Evolutionary conservation across 495 filamentous ascomycete species (phyloP).

Genomic region (Penicillium longicatenatum): DNA sequence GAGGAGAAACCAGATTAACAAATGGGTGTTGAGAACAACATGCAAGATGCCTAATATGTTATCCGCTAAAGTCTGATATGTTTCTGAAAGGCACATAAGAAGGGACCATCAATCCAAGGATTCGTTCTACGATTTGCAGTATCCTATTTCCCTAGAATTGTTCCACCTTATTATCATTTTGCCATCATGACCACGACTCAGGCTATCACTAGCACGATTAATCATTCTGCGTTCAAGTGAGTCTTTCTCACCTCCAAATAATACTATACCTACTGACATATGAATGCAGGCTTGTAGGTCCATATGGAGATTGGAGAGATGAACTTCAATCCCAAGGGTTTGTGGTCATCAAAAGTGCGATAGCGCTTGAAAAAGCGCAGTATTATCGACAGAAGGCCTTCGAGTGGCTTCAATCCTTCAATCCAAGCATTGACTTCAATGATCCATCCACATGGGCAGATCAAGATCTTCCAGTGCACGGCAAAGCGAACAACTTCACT

Average conservation of each 20-base stretch:
- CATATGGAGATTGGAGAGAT: conserved; percentile 36
- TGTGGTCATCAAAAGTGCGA: conserved; percentile 31
- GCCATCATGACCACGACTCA: conserved; percentile 1
- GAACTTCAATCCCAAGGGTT: conserved; percentile 36
- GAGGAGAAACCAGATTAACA: background rate
- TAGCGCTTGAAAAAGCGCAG: conserved; percentile 22
- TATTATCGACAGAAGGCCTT: conserved; percentile 30
- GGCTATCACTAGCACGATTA: background rate
- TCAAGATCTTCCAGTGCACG: conserved; percentile 33
- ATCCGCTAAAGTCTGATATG: background rate
- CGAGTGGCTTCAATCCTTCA: conserved; percentile 32
- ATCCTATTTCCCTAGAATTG: background rate
- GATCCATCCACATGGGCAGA: conserved; percentile 35
- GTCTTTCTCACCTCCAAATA: background rate
- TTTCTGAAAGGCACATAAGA: background rate
- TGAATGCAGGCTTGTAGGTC: conserved; percentile 16
- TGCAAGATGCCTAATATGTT: conserved; percentile 1
- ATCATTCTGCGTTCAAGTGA: background rate
- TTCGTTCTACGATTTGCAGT: background rate
- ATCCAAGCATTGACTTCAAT: conserved; percentile 26
- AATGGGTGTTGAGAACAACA: background rate
- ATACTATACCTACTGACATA: background rate
- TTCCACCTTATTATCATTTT: background rate
- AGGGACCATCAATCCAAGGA: background rate
- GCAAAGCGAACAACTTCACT: conserved; percentile 30